Conservation (phyloP, 1,284 basidiomycete genomes). For the Ganoderma boninense region DNA sequence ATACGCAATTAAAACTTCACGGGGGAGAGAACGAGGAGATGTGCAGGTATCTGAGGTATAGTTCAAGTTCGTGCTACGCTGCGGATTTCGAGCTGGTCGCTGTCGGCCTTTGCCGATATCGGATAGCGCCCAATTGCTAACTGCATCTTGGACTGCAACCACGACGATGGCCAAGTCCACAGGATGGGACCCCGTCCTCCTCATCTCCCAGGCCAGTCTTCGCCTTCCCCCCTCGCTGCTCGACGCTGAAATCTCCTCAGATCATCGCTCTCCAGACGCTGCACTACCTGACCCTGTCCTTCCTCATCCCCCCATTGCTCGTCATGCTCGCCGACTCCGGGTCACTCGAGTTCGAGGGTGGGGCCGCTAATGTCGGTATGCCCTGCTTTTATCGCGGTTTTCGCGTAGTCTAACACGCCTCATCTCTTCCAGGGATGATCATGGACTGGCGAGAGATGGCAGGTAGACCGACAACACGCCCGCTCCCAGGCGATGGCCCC, state of each 20-base stretch:
- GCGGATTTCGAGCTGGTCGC: background rate
- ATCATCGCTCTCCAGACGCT: constrained; percentile 92
- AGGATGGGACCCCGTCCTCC: constrained; percentile 80
- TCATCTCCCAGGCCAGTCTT: constrained; percentile 70
- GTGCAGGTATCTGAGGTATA: too few species aligned
- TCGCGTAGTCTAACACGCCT: constrained; percentile 1
- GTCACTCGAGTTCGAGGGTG: constrained; percentile 86
- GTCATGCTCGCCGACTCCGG: constrained; percentile 76
- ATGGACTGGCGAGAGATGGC: constrained; percentile 99
- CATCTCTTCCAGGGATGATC: constrained; percentile 77
- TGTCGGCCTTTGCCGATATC: background rate
- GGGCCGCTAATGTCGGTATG: constrained; percentile 82
- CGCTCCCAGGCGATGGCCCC: constrained; percentile 66
- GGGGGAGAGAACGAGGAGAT: too few species aligned
- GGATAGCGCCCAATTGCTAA: too few species aligned
- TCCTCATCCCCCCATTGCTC: constrained; percentile 85
- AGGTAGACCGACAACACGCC: constrained; percentile 76
- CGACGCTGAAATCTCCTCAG: constrained; percentile 48
- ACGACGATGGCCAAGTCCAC: constrained; percentile 34
- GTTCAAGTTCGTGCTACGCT: too few species aligned
- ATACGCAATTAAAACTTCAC: too few species aligned
- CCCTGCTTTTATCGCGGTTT: constrained; percentile 15
- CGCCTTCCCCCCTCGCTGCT: too few species aligned
- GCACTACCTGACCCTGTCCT: constrained; percentile 89
- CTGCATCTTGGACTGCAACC: background rate